phyloP scores from a whole-genome alignment of 495 filamentous ascomycete species.

The Xylaria castorea region DNA sequence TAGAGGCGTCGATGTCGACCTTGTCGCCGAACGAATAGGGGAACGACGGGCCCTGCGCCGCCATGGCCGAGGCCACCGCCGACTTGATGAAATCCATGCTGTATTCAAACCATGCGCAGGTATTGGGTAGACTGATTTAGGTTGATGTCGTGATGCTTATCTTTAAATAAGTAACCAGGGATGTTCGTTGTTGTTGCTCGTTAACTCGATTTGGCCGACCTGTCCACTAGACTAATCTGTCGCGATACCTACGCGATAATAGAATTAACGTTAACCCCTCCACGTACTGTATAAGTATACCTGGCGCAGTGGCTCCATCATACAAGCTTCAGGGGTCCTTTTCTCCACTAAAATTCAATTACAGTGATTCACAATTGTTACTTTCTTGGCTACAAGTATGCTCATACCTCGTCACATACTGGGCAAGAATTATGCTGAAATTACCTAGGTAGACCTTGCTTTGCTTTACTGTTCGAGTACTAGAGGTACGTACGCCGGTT shows the following conservation, averaged over 20 bases:
- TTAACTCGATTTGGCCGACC: slow-evolving; percentile 7
- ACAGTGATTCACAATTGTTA: background rate
- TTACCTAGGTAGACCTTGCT: too few relatives aligned
- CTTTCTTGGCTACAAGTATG: background rate
- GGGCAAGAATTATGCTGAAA: background rate
- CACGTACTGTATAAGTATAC: background rate
- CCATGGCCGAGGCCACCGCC: slow-evolving; percentile 93
- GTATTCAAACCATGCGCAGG: slow-evolving; percentile 31
- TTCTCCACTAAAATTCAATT: slow-evolving; percentile 9
- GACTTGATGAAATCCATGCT: slow-evolving; percentile 97
- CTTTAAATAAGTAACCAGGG: background rate
- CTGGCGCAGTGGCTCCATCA: background rate
- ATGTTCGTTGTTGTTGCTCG: slow-evolving; percentile 3
- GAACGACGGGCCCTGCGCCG: slow-evolving; percentile 84
- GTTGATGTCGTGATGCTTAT: slow-evolving; percentile 1
- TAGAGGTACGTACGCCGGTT: background rate
- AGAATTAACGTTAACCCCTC: slow-evolving; percentile 20
- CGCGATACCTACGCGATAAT: background rate
- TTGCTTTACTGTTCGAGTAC: background rate
- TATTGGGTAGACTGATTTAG: background rate
- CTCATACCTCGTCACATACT: background rate
- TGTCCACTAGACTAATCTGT: slow-evolving; percentile 17
- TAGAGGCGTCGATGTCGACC: slow-evolving; percentile 84
- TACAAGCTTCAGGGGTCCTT: background rate
- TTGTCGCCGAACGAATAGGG: slow-evolving; percentile 91